These are phyloP conservation scores for Gaeumannomyces tritici DNA, from an alignment of 2,329 filamentous ascomycete species.

Conservation along the genomic window DNA sequence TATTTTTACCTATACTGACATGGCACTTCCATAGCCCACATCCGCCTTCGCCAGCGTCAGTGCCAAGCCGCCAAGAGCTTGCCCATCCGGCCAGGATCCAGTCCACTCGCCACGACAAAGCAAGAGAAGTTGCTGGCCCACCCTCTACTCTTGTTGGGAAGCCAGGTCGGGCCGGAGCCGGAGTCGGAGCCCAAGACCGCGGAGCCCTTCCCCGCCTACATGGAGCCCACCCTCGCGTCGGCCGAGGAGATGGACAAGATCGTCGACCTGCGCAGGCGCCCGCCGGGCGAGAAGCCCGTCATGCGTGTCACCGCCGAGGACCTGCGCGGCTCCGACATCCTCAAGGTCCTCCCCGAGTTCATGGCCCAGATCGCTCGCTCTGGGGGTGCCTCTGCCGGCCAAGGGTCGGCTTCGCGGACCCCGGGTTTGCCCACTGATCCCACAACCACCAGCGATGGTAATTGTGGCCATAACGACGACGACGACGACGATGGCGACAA, in stretches of 20 bases:
- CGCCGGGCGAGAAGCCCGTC: conserved; percentile 8
- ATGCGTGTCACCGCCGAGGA: conserved; percentile 13
- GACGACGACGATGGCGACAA: conserved; percentile 4
- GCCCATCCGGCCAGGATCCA: background rate
- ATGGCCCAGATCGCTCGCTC: conserved; percentile 12
- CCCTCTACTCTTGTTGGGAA: background rate
- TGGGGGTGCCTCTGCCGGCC: conserved; percentile 7
- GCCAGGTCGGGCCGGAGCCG: conserved; percentile 5
- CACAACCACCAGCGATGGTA: background rate
- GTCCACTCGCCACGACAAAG: background rate
- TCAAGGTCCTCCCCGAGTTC: conserved; percentile 14
- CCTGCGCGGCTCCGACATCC: conserved; percentile 12
- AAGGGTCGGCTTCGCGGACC: conserved; percentile 9
- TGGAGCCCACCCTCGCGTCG: conserved; percentile 12
- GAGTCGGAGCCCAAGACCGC: conserved; percentile 8
- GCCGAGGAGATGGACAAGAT: conserved; percentile 13
- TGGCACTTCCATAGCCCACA: background rate
- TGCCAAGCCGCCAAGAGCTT: background rate
- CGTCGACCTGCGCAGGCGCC: conserved; percentile 9
- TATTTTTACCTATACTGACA: background rate
- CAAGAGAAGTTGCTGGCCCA: background rate
- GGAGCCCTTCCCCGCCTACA: conserved; percentile 12
- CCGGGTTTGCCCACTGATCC: background rate
- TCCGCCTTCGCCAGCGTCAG: background rate
- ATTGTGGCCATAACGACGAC: background rate